These are phyloP conservation scores for Chenopodium formosanum DNA, from an alignment of 148 eudicot species.

Conservation along the genomic window DNA sequence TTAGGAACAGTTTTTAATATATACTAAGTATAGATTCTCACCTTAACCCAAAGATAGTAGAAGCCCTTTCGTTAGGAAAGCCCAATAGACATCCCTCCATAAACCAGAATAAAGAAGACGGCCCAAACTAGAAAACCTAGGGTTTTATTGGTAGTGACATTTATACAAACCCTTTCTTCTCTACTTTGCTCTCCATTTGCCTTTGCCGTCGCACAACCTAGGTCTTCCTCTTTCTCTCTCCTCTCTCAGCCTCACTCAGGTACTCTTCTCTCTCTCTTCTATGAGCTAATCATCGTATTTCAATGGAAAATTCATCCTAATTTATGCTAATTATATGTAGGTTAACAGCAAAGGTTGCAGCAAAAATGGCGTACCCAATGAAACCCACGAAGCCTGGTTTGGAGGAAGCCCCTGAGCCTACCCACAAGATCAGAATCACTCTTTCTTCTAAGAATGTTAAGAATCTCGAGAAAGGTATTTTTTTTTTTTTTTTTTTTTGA, in stretches of 20 bases:
- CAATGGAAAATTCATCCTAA: not conserved
- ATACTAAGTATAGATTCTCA: too few relatives aligned
- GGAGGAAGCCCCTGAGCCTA: conserved; percentile 70
- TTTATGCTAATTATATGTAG: not conserved
- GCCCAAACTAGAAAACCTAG: too few relatives aligned
- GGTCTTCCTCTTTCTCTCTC: not conserved
- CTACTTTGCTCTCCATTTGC: too few relatives aligned
- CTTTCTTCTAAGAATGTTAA: conserved; percentile 89
- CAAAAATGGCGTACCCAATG: conserved; percentile 67
- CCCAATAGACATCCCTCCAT: too few relatives aligned
- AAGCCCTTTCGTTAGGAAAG: too few relatives aligned
- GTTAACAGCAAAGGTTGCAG: conserved; percentile 2
- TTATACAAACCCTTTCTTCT: too few relatives aligned
- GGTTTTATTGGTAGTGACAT: too few relatives aligned
- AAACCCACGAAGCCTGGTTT: conserved; percentile 70
- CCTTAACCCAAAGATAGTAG: too few relatives aligned
- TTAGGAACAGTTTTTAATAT: too few relatives aligned
- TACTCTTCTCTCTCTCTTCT: not conserved
- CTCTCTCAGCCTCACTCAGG: not conserved
- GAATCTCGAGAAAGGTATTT: conserved; percentile 88
- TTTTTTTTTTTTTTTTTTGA: not conserved
- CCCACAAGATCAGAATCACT: conserved; percentile 88
- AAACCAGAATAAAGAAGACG: too few relatives aligned
- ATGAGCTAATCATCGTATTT: not conserved
- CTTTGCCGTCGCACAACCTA: too few relatives aligned